Evolutionary conservation across 2,329 filamentous ascomycete species (phyloP).

Genomic region (Botrytis pseudocinerea): DNA sequence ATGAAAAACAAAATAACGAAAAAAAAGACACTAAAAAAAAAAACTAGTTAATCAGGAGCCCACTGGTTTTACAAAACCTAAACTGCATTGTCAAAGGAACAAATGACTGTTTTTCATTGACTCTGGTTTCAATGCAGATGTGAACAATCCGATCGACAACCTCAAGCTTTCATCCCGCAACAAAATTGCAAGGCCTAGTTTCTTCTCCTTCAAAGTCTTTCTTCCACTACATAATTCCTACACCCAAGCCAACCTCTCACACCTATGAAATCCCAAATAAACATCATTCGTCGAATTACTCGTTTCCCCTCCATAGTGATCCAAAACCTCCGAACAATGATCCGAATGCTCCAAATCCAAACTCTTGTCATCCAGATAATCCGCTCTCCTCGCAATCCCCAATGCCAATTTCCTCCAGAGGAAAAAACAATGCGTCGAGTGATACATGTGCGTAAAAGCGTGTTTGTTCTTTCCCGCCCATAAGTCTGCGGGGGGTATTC

Average conservation of each 20-base stretch:
- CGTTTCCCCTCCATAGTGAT: constrained; percentile 17
- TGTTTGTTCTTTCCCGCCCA: constrained; percentile 13
- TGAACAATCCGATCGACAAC: too few species aligned
- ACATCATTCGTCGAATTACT: constrained; percentile 15
- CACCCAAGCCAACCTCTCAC: constrained; percentile 7
- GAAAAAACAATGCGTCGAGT: constrained; percentile 11
- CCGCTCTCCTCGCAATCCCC: constrained; percentile 1
- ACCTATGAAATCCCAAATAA: constrained; percentile 12
- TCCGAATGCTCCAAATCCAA: constrained; percentile 15
- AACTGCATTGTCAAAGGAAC: background rate
- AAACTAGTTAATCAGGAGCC: background rate
- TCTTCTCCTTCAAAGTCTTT: background rate
- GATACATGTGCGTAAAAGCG: constrained; percentile 8
- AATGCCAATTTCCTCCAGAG: constrained; percentile 10
- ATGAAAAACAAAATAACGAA: background rate
- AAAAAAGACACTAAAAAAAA: background rate
- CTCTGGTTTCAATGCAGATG: background rate
- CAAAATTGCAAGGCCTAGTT: background rate
- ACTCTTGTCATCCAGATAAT: constrained; percentile 10
- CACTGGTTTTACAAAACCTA: too few species aligned
- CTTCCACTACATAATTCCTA: background rate
- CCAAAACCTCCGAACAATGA: constrained; percentile 12
- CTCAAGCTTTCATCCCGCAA: background rate
- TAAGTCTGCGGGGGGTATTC: background rate
- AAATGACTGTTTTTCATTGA: background rate